Evolutionary conservation across 306 rosid genomes (phyloP), one percentile per base, ranked within the genome.

Genomic region (Prunus mira): DNA sequence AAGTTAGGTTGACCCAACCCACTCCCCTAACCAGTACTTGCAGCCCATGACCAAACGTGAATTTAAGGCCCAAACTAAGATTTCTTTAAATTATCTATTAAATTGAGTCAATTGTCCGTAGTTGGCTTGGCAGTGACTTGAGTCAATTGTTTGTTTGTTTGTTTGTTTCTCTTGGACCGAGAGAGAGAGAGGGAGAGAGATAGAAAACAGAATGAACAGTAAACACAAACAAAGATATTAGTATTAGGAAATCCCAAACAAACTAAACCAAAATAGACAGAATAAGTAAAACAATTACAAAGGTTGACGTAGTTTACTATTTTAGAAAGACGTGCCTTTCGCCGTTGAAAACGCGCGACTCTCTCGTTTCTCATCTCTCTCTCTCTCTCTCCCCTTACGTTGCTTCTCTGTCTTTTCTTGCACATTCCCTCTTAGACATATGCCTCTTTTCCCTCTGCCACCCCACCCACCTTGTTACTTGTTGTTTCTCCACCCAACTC

Each of bases 321-420:
- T 19, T 38, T 3, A 5, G 25, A 3, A 6, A 72, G 67, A 70
- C 76, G 79, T 80, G 75, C 61, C 76, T 14, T 78, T 78, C 57
- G 72, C 79, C 87, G 70, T 84, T 76, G 82, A 84, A 86, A 67
- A 77, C 83, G 88, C 87, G 80, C 71, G 67, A 43, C 70, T 76
- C 77, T 69, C 77, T 71, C 77, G 47, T 49, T 18, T 10, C n/a
- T 67, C 45, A 1, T 63, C 67, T 3, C 20, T 25, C 24, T 56
- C 66, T 58, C 34, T 22, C 65, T 58, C 8, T 4, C 17, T 24
- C 25, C 45, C 30, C 41, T 30, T 28, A 46, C 50, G 14, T 65
- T 70, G 28, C 45, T 11, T 46, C 19, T 49, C 17, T 38, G n/a
- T 74, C 71, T 9, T 56, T 65, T 9, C 52, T 32, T 41, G 41